phyloP scores from a whole-genome alignment of 1,284 basidiomycete species.

The Malassezia psittaci region DNA sequence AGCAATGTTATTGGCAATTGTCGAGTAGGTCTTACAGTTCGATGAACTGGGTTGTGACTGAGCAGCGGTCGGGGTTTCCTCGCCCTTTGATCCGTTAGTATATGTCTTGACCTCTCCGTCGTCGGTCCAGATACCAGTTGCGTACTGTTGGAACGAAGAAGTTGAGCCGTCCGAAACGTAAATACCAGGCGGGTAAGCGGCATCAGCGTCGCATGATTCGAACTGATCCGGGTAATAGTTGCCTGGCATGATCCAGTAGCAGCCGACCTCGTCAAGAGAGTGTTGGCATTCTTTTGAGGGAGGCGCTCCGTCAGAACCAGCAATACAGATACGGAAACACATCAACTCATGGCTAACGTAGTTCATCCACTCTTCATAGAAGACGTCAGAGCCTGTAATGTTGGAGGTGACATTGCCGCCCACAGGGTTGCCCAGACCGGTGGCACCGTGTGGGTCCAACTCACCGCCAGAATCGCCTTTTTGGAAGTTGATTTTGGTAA shows the following conservation, averaged over 20 bases:
- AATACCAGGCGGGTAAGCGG: conserved; percentile 46
- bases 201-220: conserved; percentile 45
- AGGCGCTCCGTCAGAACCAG: conserved; percentile 31
- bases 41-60: conserved; percentile 40
- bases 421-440: conserved; percentile 51
- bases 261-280: conserved; percentile 45
- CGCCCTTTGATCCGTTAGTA: conserved; percentile 38
- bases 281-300: conserved; percentile 41
- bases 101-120: conserved; percentile 27
- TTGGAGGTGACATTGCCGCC: conserved; percentile 54
- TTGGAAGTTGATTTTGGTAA: conserved; percentile 41
- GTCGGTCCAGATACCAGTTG: conserved; percentile 26
- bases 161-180: conserved; percentile 33
- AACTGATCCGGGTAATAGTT: conserved; percentile 37
- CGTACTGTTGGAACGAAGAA: conserved; percentile 43
- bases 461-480: conserved; percentile 40
- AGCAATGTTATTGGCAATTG: conserved; percentile 40
- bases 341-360: conserved; percentile 38
- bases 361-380: conserved; percentile 54
- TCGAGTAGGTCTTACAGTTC: conserved; percentile 28
- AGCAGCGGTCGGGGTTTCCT: conserved; percentile 36
- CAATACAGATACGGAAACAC: conserved; percentile 47
- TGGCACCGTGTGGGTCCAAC: conserved; percentile 47
- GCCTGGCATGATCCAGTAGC: conserved; percentile 49
- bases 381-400: conserved; percentile 51